phyloP scores from a whole-genome alignment of 2,329 filamentous ascomycete species.

The Xylariales sp. region DNA sequence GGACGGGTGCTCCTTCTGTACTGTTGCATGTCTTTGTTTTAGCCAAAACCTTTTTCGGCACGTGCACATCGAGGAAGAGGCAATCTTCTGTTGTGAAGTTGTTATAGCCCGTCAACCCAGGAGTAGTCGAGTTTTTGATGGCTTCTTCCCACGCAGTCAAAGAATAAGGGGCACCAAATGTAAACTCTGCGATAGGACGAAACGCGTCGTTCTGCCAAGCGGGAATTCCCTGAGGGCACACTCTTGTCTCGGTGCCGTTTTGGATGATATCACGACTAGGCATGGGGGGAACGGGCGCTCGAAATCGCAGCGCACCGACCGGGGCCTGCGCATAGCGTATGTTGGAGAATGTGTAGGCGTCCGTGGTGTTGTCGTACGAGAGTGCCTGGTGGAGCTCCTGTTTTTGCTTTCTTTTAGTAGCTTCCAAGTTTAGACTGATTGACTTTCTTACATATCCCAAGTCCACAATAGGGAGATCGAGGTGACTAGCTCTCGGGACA shows the following conservation, averaged over 20 bases:
- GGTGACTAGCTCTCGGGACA: no score
- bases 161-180: not conserved
- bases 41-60: not conserved
- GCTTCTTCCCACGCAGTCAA: not conserved
- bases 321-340: slow-evolving; percentile 39
- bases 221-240: not conserved
- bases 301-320: slow-evolving; percentile 29
- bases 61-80: slow-evolving; percentile 7
- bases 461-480: no score
- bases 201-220: not conserved
- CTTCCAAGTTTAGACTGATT: no score
- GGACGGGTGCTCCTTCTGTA: no score
- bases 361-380: not conserved
- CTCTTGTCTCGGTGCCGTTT: not conserved
- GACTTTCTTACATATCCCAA: no score
- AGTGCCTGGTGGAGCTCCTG: slow-evolving; percentile 1
- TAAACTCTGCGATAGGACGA: not conserved
- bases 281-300: not conserved
- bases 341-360: slow-evolving; percentile 28
- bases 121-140: not conserved
- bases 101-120: not conserved
- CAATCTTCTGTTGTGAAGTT: slow-evolving; percentile 4
- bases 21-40: not conserved
- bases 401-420: no score
- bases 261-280: not conserved